Evolutionary conservation across 2,329 filamentous ascomycete genomes (phyloP).

Genomic region (Colletotrichum cuscutae): DNA sequence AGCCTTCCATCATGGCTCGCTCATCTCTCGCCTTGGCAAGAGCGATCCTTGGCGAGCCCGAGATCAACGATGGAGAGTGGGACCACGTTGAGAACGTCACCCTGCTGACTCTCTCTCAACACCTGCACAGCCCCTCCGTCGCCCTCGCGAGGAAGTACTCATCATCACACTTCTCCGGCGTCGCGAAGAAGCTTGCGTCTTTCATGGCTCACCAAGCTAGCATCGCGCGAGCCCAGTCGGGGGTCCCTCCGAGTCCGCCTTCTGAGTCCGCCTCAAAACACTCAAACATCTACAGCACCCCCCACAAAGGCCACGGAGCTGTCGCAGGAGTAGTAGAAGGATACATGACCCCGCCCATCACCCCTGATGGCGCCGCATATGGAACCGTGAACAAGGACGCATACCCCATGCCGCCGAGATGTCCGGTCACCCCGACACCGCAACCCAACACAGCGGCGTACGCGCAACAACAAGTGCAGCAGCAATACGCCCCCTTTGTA

Average conservation of each 20-base stretch:
- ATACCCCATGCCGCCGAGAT: conserved; percentile 62
- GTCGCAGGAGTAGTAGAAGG: conserved; percentile 73
- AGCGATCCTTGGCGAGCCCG: conserved; percentile 84
- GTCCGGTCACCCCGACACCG: conserved; percentile 72
- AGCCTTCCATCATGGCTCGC: conserved; percentile 89
- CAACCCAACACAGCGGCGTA: conserved; percentile 52
- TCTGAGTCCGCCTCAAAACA: conserved; percentile 63
- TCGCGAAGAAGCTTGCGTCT: conserved; percentile 65
- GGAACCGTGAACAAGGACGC: conserved; percentile 57
- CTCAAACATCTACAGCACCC: conserved; percentile 77
- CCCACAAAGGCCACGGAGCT: conserved; percentile 77
- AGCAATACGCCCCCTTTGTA: conserved; percentile 57
- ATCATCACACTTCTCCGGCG: conserved; percentile 61
- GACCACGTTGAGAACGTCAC: conserved; percentile 77
- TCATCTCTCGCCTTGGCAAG: conserved; percentile 87
- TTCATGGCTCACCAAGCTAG: conserved; percentile 70
- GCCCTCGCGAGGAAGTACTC: conserved; percentile 71
- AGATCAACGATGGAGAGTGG: conserved; percentile 82
- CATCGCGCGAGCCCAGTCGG: conserved; percentile 58
- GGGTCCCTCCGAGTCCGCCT: conserved; percentile 69
- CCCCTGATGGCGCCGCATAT: conserved; percentile 75
- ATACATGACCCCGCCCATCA: conserved; percentile 87
- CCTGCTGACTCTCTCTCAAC: conserved; percentile 67
- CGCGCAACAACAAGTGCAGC: conserved; percentile 53
- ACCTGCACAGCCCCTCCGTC: conserved; percentile 67